Evolutionary conservation across 1,139 yeast species (phyloP), one percentile per base, ranked within the genome.

Genomic region (Hyphopichia khmerensis): DNA sequence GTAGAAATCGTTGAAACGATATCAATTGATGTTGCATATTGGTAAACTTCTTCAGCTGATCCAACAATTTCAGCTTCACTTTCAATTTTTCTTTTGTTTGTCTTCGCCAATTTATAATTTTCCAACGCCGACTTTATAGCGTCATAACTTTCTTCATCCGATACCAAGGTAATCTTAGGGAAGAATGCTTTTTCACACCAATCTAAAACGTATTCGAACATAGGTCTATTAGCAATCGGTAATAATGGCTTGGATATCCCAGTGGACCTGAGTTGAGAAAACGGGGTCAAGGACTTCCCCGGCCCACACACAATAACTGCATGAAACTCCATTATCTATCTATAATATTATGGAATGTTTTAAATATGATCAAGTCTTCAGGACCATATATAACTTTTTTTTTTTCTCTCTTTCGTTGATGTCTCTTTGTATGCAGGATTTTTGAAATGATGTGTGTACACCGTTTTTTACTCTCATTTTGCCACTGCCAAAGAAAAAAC

Each of bases 141-240:
- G 2, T 55, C 64, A 23, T 50, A 49, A 19, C 64, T 50, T 3
- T 57, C 66, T 19, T 56, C 57, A 39, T 65, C 64, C 21, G 68
- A 62, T 2, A 73, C 65, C 14, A 74, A 57, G 3, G 77, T 64
- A 24, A 74, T 73, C 43, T 76, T 79, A 33, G 80, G 77, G 59
- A 88, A 87, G 47, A 85, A 84, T 1, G 96, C 98, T 57, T 77
- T 75, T 55, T 84, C 89, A 71, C 98, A 90, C 98, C 98, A 95
- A 51, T 87, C 91, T 37, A 95, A 72, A 3, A 87, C 95, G 57
- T 89, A 87, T 52, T 84, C 84, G 38, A 95, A 70, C 87, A 93
- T 83, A n/a, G 97, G 96, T 54, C 78, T 77, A 61, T 91, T 91
- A 14, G 95, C 98, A 35, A 95, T 75, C 2, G 99, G 98, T 40